Percentiles rank a stretch among this genome's conserved stretches.
These are phyloP conservation scores for Scheffersomyces quercinus DNA, from an alignment of 1,139 yeast genomes.

Conservation along the genomic window DNA sequence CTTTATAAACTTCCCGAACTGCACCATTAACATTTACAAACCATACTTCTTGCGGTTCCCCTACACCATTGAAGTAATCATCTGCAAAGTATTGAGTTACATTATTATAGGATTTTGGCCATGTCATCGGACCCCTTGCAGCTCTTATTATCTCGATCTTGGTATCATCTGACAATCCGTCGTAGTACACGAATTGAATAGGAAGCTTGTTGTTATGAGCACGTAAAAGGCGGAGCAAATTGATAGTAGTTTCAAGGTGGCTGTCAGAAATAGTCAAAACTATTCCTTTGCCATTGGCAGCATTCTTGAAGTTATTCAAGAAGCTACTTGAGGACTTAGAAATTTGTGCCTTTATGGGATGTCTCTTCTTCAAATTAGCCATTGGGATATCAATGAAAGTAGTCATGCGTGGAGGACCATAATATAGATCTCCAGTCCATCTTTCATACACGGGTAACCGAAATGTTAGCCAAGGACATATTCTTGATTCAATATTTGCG, in stretches of 20 bases:
- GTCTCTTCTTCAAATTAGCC: slow-evolving; percentile 1
- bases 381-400: too few relatives aligned
- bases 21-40: slow-evolving; percentile 42
- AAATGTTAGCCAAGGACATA: slow-evolving; percentile 27
- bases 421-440: slow-evolving; percentile 10
- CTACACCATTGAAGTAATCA: slow-evolving; percentile 25
- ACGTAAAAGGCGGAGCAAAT: slow-evolving; percentile 31
- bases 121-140: too few relatives aligned
- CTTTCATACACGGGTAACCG: slow-evolving; percentile 23
- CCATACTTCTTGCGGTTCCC: slow-evolving; percentile 37
- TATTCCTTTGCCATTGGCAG: slow-evolving; percentile 35
- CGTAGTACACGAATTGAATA: slow-evolving; percentile 29
- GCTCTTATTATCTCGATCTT: slow-evolving; percentile 24
- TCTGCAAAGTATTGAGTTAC: neutral
- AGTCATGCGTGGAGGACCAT: too few relatives aligned
- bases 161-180: slow-evolving; percentile 22
- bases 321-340: neutral
- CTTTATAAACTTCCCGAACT: slow-evolving; percentile 25
- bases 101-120: too few relatives aligned
- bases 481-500: neutral
- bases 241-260: slow-evolving; percentile 21
- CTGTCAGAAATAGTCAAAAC: slow-evolving; percentile 30
- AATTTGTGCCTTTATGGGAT: slow-evolving; percentile 1
- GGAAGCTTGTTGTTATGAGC: slow-evolving; percentile 33
- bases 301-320: slow-evolving; percentile 3